These are phyloP conservation scores for Boletus sp. DNA, from an alignment of 768 basidiomycete species.

Conservation along the genomic window DNA sequence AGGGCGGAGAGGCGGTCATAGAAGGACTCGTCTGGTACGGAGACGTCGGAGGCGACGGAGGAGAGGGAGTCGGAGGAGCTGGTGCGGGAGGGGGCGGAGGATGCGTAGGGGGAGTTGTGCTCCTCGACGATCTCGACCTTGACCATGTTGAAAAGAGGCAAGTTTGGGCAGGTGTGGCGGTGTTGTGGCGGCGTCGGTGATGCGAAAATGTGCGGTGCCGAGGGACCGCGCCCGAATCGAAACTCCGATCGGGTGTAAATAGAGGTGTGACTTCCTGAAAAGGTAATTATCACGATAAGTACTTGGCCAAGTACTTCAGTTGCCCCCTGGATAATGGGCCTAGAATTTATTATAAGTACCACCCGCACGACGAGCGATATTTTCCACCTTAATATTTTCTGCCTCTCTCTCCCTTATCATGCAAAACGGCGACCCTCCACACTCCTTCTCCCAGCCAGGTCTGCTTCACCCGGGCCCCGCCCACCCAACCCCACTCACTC, in stretches of 20 bases:
- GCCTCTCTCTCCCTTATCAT: slow-evolving; percentile 26
- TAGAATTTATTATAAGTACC: slow-evolving; percentile 24
- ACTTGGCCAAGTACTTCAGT: slow-evolving; percentile 19
- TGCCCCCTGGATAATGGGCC: slow-evolving; percentile 14
- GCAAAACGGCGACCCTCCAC: slow-evolving; percentile 28
- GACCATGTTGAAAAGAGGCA: slow-evolving; percentile 59
- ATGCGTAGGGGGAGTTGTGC: slow-evolving; percentile 72
- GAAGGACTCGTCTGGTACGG: slow-evolving; percentile 74
- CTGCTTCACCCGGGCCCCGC: neutral
- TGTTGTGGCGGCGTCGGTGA: slow-evolving; percentile 21
- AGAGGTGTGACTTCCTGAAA: slow-evolving; percentile 1
- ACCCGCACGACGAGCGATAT: slow-evolving; percentile 9
- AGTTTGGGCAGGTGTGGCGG: slow-evolving; percentile 7
- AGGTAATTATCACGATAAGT: slow-evolving; percentile 20
- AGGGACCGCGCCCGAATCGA: slow-evolving; percentile 11
- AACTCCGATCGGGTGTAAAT: slow-evolving; percentile 24
- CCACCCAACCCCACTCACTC: neutral
- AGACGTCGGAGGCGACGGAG: slow-evolving; percentile 69
- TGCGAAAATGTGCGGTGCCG: slow-evolving; percentile 29
- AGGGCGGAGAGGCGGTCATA: slow-evolving; percentile 87
- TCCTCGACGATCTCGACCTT: slow-evolving; percentile 88
- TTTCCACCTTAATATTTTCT: slow-evolving; percentile 28
- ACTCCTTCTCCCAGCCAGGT: slow-evolving; percentile 36
- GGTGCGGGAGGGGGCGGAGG: slow-evolving; percentile 70
- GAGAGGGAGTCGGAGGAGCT: slow-evolving; percentile 70